These are phyloP conservation scores for Ceriops tagal DNA, from an alignment of 345 rosid species.

Conservation along the genomic window DNA sequence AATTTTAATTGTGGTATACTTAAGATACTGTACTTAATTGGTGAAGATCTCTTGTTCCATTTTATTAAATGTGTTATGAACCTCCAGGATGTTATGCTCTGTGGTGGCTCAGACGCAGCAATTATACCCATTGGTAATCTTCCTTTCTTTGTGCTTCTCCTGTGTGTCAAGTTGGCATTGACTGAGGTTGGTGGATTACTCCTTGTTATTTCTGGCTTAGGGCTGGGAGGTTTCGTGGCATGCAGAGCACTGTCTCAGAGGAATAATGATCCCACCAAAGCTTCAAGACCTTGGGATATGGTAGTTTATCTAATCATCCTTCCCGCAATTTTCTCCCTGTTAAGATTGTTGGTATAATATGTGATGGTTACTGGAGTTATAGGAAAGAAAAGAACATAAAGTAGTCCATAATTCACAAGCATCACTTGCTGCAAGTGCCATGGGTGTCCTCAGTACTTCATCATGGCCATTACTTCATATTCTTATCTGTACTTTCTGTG, in stretches of 20 bases:
- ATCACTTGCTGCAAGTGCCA: no score
- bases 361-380: no score
- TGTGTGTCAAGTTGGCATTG: slow-evolving; percentile 8
- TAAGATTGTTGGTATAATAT: neutral
- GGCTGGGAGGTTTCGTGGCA: slow-evolving; percentile 97
- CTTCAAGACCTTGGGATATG: slow-evolving; percentile 96
- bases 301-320: slow-evolving; percentile 34
- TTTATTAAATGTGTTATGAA: slow-evolving; percentile 15
- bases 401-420: no score
- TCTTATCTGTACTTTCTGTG: neutral
- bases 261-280: slow-evolving; percentile 82
- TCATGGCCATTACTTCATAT: neutral
- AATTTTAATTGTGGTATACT: neutral
- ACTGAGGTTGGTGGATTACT: slow-evolving; percentile 13
- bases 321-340: slow-evolving; percentile 7
- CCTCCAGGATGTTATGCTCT: slow-evolving; percentile 86
- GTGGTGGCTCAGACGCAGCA: slow-evolving; percentile 92
- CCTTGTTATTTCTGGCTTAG: slow-evolving; percentile 40
- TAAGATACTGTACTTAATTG: neutral
- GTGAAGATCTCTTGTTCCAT: neutral
- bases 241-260: slow-evolving; percentile 87
- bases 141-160: neutral
- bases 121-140: slow-evolving; percentile 82
- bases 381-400: no score
- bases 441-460: neutral